These are phyloP conservation scores for Eimeria tenella DNA, from an alignment of 169 alveolate species.

Conservation along the genomic window DNA sequence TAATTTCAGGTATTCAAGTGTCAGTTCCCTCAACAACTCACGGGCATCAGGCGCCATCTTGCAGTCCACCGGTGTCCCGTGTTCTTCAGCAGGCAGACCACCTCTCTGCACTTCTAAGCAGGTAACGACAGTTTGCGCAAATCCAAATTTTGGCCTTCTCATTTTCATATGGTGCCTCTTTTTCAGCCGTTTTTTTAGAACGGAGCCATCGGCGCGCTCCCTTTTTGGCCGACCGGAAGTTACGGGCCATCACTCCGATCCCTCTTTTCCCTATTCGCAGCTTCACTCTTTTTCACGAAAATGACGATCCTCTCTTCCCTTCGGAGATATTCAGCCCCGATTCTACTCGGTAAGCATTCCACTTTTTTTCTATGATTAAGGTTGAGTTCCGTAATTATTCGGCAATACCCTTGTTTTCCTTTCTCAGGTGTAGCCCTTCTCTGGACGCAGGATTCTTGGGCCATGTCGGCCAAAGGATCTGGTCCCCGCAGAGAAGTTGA, in stretches of 20 bases:
- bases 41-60: not conserved
- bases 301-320: slow-evolving; percentile 33
- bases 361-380: not conserved
- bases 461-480: not conserved
- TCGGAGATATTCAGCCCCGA: not conserved
- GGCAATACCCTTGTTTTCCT: not conserved
- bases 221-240: not conserved
- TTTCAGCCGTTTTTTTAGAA: not conserved
- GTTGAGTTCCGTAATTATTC: not conserved
- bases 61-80: slow-evolving; percentile 28
- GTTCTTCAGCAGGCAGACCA: not conserved
- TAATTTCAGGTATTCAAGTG: slow-evolving; percentile 34
- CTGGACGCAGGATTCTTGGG: not conserved
- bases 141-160: not conserved
- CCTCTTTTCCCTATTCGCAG: not conserved
- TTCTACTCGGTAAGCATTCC: not conserved
- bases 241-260: not conserved
- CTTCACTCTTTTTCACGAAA: not conserved
- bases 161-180: not conserved
- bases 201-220: not conserved
- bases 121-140: not conserved
- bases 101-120: slow-evolving; percentile 23
- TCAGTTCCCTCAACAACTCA: slow-evolving; percentile 3
- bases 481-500: not conserved
- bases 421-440: slow-evolving; percentile 25